Evolutionary conservation across 1,284 basidiomycete species (phyloP).

Genomic region (Coriolopsis trogii): DNA sequence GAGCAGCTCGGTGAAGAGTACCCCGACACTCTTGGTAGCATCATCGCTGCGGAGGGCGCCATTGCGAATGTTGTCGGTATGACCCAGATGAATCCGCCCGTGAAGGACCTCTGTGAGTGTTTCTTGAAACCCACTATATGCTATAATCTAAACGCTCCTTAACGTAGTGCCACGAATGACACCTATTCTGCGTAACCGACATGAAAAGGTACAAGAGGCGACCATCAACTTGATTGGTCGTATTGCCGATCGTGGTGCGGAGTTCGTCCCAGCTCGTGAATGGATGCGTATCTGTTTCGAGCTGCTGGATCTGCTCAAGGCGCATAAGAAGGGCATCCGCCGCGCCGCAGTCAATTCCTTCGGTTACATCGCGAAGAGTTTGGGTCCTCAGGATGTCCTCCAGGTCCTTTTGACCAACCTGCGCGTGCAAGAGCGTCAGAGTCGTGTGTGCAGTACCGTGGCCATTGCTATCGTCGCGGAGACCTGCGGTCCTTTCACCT

Average conservation of each 20-base stretch:
- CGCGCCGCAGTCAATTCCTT: constrained; percentile 99
- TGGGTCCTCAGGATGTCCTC: constrained; percentile 98
- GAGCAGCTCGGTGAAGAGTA: constrained; percentile 99
- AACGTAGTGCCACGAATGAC: constrained; percentile 95
- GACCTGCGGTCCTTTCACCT: constrained; percentile 98
- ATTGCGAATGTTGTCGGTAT: constrained; percentile 99
- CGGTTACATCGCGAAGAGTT: constrained; percentile 98
- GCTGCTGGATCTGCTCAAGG: constrained; percentile 94
- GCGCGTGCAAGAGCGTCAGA: constrained; percentile 98
- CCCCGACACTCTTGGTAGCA: constrained; percentile 97
- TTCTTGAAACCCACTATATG: background rate
- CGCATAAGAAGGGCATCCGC: constrained; percentile 98
- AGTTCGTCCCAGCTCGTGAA: constrained; percentile 97
- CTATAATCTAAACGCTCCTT: constrained; percentile 7
- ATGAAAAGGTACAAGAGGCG: constrained; percentile 99
- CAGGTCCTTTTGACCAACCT: constrained; percentile 96
- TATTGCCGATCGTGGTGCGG: constrained; percentile 98
- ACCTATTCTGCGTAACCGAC: constrained; percentile 96
- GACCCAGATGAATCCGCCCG: constrained; percentile 99
- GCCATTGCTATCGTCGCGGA: constrained; percentile 98
- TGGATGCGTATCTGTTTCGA: constrained; percentile 99
- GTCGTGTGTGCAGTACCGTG: constrained; percentile 97
- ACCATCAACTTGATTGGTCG: constrained; percentile 99
- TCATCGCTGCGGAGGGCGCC: constrained; percentile 97
- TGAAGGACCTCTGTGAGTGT: constrained; percentile 92